Conservation (phyloP, 129 eudicot species). For the Cynara cardunculus region DNA sequence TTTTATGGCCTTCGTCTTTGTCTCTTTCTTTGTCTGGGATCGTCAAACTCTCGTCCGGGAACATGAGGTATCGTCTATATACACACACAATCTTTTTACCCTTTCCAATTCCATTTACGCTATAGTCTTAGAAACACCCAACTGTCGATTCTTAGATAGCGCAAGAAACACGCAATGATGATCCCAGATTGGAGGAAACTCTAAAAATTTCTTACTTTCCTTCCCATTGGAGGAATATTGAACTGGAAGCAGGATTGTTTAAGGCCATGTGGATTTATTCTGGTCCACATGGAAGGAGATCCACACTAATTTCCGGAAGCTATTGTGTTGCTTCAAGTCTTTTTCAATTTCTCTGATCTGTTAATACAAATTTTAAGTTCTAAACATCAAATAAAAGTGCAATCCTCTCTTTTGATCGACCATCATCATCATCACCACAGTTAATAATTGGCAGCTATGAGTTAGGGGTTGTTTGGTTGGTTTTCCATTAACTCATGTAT, state of each 20-base stretch:
- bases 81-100: background rate
- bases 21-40: conserved; percentile 74
- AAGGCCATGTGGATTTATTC: background rate
- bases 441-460: background rate
- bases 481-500: too few species aligned
- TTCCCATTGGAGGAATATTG: conserved; percentile 3
- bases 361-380: background rate
- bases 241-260: conserved; percentile 5
- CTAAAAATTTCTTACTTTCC: background rate
- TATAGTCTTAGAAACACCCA: background rate
- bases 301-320: background rate
- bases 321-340: background rate
- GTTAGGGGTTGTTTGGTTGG: too few species aligned
- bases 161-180: background rate
- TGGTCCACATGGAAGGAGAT: background rate
- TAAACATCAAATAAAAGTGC: background rate
- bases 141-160: background rate
- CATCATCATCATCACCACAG: background rate
- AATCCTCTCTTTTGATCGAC: background rate
- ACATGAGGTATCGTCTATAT: conserved; percentile 56
- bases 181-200: conserved; percentile 10
- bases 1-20: conserved; percentile 57
- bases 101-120: background rate
- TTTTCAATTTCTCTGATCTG: background rate
- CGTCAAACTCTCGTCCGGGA: conserved; percentile 84